Conservation (phyloP, 257 asterid genomes). For the Capsicum pubescens region DNA sequence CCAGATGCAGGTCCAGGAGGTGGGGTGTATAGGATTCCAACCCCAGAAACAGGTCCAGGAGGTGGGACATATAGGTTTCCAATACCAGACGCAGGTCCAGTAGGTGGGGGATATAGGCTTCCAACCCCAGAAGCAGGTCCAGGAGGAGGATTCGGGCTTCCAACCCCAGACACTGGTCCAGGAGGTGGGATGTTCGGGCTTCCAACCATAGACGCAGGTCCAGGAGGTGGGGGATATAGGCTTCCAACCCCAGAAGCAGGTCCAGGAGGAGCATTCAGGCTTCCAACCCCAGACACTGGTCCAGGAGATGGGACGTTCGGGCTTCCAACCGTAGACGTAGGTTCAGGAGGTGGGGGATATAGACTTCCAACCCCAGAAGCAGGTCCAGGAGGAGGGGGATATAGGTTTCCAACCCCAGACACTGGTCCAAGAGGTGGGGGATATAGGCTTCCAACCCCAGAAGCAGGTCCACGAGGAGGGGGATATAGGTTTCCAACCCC, state of each 20-base stretch:
- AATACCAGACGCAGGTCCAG: constrained; percentile 42
- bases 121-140: background rate
- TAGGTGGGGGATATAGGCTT: background rate
- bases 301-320: constrained; percentile 27
- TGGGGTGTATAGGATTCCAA: constrained; percentile 15
- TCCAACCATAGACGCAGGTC: background rate
- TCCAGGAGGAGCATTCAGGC: too few species aligned
- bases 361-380: background rate
- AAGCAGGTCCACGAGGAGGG: constrained; percentile 26
- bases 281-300: too few species aligned
- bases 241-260: background rate
- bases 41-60: too few species aligned
- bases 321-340: background rate
- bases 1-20: constrained; percentile 17
- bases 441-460: background rate
- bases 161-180: background rate
- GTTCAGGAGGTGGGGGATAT: constrained; percentile 28
- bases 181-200: constrained; percentile 27
- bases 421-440: constrained; percentile 31
- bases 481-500: background rate
- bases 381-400: constrained; percentile 30
- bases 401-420: background rate
- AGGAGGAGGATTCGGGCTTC: constrained; percentile 11
- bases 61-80: constrained; percentile 30
- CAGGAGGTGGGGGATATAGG: constrained; percentile 22